Percentiles rank a stretch among this genome's conserved stretches.
These are phyloP conservation scores for Vigna trinervia DNA, from an alignment of 306 rosid species.

Conservation along the genomic window DNA sequence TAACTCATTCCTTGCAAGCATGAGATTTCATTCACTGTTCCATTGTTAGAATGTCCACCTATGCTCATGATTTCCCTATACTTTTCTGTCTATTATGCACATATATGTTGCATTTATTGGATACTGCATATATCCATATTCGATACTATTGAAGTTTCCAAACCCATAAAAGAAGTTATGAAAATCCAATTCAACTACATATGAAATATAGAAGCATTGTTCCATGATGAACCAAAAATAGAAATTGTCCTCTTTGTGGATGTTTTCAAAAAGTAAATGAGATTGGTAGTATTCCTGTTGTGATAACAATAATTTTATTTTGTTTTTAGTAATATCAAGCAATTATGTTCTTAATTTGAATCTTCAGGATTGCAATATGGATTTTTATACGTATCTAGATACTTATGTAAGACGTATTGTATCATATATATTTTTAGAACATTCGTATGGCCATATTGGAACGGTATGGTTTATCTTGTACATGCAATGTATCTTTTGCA, in stretches of 20 bases:
- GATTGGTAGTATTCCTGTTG: background rate
- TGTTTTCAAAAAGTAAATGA: background rate
- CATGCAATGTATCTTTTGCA: background rate
- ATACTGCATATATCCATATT: background rate
- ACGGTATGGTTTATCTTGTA: background rate
- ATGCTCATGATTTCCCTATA: slow-evolving; percentile 20
- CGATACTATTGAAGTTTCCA: background rate
- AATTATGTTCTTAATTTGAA: too few species aligned
- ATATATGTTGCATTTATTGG: background rate
- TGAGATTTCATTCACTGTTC: slow-evolving; percentile 7
- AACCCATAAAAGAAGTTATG: background rate
- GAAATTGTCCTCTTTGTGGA: background rate
- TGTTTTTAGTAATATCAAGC: too few species aligned
- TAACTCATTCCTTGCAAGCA: slow-evolving; percentile 9
- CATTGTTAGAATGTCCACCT: slow-evolving; percentile 16
- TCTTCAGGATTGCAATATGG: too few species aligned
- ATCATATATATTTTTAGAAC: too few species aligned
- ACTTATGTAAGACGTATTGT: too few species aligned
- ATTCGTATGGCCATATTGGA: too few species aligned
- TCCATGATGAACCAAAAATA: background rate
- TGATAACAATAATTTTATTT: background rate
- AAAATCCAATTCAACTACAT: background rate
- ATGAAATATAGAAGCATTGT: background rate
- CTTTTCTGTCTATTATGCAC: background rate
- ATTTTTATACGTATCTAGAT: too few species aligned